A percentile compares a stretch with the other conserved stretches of the same genome.
Evolutionary conservation across 805 yeast species (phyloP).

Genomic region (Ogataea zsoltii): DNA sequence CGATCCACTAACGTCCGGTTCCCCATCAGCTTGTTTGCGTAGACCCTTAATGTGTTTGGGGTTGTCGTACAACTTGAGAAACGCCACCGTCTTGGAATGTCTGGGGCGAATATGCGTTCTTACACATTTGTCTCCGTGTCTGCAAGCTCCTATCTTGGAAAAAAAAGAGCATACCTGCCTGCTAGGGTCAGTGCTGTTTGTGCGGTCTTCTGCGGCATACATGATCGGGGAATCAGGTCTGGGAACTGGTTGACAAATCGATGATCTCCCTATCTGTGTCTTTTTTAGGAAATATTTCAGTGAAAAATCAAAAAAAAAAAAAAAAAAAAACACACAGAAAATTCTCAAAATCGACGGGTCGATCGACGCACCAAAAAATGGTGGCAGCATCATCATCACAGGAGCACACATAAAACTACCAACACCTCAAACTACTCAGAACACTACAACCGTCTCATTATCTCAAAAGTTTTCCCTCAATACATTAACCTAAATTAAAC

Average conservation of each 20-base stretch:
- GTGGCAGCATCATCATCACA: background rate
- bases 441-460: too few species aligned
- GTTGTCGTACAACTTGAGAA: slow-evolving; percentile 64
- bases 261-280: too few species aligned
- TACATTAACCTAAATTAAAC: slow-evolving; percentile 11
- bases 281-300: too few species aligned
- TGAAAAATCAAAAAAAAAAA: too few species aligned
- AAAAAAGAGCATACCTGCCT: slow-evolving; percentile 47
- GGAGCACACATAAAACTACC: background rate
- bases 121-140: slow-evolving; percentile 89
- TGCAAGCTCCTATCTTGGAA: slow-evolving; percentile 84
- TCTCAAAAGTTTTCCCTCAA: too few species aligned
- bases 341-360: background rate
- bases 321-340: too few species aligned
- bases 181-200: slow-evolving; percentile 6
- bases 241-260: too few species aligned
- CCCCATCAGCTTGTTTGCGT: slow-evolving; percentile 34
- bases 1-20: too few species aligned
- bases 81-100: slow-evolving; percentile 61
- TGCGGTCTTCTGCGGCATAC: background rate
- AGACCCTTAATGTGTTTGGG: slow-evolving; percentile 45
- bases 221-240: background rate
- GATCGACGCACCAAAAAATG: background rate
- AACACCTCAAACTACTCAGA: too few species aligned
- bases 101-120: slow-evolving; percentile 69